These are phyloP conservation scores for Talaromyces proteolyticus DNA, from an alignment of 495 filamentous ascomycete genomes.

Conservation along the genomic window DNA sequence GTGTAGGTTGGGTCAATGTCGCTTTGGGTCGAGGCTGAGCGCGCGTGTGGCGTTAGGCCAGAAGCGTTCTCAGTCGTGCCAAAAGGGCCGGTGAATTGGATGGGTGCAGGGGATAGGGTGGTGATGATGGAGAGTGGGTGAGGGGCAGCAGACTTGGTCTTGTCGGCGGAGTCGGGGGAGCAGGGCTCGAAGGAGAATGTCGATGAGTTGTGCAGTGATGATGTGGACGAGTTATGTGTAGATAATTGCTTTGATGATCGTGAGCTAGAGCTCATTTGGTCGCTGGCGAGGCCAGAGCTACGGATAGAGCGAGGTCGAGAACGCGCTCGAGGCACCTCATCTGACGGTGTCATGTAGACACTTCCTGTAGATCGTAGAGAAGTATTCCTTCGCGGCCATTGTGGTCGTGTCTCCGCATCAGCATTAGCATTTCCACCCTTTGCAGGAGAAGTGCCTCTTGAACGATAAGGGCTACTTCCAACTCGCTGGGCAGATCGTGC, in stretches of 20 bases:
- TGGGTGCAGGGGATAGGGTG: neutral
- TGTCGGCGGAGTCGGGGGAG: neutral
- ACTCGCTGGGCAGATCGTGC: neutral
- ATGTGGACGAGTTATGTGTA: slow-evolving; percentile 1
- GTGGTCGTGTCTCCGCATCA: neutral
- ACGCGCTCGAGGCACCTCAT: neutral
- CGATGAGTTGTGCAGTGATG: neutral
- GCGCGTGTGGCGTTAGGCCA: neutral
- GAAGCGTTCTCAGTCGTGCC: neutral
- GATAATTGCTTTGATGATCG: neutral
- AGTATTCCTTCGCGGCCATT: neutral
- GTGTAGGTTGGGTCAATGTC: neutral
- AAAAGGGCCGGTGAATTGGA: neutral
- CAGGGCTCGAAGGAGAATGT: neutral
- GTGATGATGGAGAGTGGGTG: slow-evolving; percentile 7
- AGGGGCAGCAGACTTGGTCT: neutral
- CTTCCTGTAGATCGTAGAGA: slow-evolving; percentile 4
- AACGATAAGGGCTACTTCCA: neutral
- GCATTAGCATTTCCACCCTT: neutral
- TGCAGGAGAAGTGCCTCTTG: neutral
- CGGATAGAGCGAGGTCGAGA: slow-evolving; percentile 4
- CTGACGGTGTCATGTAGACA: neutral
- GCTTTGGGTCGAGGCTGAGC: neutral
- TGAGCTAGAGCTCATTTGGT: neutral
- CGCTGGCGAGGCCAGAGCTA: slow-evolving; percentile 2